phyloP scores from a whole-genome alignment of 129 eudicot species.

The Daucus carota region DH1_v3.0 NC_030384.2:39172501-39173000 shows the following conservation, averaged over 20 bases:
- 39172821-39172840: neutral
- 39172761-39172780: neutral
- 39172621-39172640: neutral
- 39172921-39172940: no score
- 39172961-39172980: no score
- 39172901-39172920: no score
- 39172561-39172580: constrained; percentile 64
- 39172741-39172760: neutral
- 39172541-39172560: constrained; percentile 40
- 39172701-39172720: neutral
- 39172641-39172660: neutral
- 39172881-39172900: no score
- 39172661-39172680: constrained; percentile 42
- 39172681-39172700: constrained; percentile 54
- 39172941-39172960: no score
- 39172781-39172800: constrained; percentile 23
- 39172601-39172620: constrained; percentile 7
- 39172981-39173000: no score
- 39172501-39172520: constrained; percentile 49
- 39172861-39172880: neutral
- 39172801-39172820: constrained; percentile 24
- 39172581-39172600: constrained; percentile 52
- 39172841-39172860: neutral
- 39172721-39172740: neutral
- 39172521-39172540: constrained; percentile 33